Evolutionary conservation across 129 eudicot genomes (phyloP).

Genomic region (Calendula officinalis): DNA sequence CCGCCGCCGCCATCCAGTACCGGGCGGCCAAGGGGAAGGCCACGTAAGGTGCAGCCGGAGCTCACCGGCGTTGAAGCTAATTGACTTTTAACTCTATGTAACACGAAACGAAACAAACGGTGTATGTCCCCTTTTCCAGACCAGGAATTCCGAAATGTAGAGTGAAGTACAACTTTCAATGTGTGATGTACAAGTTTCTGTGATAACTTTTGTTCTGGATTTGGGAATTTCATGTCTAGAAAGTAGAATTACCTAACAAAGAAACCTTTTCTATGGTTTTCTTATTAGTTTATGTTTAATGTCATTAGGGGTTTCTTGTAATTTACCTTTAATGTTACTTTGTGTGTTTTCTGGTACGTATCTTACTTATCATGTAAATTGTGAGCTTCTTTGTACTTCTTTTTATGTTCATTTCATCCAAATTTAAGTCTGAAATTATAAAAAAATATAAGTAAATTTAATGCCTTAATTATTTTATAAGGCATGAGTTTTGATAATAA

Average conservation of each 20-base stretch:
- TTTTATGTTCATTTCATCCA: background rate
- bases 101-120: background rate
- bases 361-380: constrained; percentile 8
- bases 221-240: constrained; percentile 11
- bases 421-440: too few relatives aligned
- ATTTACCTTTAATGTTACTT: constrained; percentile 22
- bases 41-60: constrained; percentile 56
- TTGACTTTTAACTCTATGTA: constrained; percentile 24
- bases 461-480: too few relatives aligned
- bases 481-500: too few relatives aligned
- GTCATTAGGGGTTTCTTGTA: constrained; percentile 27
- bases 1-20: constrained; percentile 42
- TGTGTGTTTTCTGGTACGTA: constrained; percentile 22
- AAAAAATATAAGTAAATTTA: too few relatives aligned
- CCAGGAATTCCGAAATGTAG: constrained; percentile 10
- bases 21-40: constrained; percentile 72
- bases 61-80: constrained; percentile 51
- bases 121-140: constrained; percentile 5
- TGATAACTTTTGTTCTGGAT: constrained; percentile 10
- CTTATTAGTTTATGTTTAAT: constrained; percentile 7
- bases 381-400: background rate
- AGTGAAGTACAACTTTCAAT: constrained; percentile 9
- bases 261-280: background rate
- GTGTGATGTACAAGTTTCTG: constrained; percentile 6
- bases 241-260: constrained; percentile 23